phyloP scores from a whole-genome alignment of 2,329 filamentous ascomycete species.

The Phyllosticta paracitricarpa region DNA sequence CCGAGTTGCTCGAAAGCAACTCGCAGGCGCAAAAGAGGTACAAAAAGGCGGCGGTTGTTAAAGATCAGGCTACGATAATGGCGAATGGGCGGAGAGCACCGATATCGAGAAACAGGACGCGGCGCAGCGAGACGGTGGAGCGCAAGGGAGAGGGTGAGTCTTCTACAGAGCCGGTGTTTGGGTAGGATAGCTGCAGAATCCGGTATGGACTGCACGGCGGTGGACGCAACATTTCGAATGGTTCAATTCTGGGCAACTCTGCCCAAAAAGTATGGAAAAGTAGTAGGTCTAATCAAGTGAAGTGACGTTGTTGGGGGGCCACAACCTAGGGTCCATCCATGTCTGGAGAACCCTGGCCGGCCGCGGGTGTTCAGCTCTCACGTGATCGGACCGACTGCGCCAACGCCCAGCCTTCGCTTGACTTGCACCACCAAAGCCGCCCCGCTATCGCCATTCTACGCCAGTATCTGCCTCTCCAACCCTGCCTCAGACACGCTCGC shows the following conservation, averaged over 20 bases:
- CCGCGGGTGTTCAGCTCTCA: not conserved
- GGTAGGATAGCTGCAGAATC: not conserved
- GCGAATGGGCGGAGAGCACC: constrained; percentile 9
- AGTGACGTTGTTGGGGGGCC: too few relatives aligned
- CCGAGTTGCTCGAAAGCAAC: constrained; percentile 23
- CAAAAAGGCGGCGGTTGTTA: constrained; percentile 8
- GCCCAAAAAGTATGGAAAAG: not conserved
- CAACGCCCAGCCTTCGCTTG: constrained; percentile 1
- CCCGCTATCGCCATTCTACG: constrained; percentile 7
- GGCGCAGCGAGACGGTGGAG: constrained; percentile 6
- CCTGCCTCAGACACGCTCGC: not conserved
- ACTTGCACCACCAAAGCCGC: constrained; percentile 8
- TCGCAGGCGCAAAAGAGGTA: constrained; percentile 26
- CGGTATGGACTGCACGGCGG: not conserved
- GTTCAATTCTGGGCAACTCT: not conserved
- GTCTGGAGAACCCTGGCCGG: not conserved
- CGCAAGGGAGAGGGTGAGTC: constrained; percentile 3
- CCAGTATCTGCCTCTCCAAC: constrained; percentile 4
- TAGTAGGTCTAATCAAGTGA: too few relatives aligned
- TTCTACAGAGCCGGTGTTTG: not conserved
- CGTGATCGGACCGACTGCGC: not conserved
- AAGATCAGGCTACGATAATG: constrained; percentile 7
- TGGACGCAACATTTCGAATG: not conserved
- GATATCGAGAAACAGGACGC: constrained; percentile 5
- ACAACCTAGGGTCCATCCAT: too few relatives aligned